Evolutionary conservation across 768 basidiomycete species (phyloP).

Genomic region (Russula abietina): DNA sequence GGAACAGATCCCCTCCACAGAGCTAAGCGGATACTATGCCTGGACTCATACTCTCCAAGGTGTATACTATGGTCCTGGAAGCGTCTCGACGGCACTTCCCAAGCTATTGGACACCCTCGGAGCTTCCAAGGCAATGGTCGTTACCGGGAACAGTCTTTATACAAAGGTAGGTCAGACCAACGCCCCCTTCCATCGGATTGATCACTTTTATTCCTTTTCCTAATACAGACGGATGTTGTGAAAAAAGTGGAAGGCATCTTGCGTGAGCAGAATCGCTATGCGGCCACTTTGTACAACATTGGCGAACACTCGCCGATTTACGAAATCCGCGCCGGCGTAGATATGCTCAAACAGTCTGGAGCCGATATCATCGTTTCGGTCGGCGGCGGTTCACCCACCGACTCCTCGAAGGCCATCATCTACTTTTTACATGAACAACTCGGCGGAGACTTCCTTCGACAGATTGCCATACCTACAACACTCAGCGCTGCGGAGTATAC

Average conservation of each 20-base stretch:
- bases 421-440: conserved; percentile 54
- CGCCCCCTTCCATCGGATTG: not conserved
- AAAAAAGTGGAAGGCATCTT: conserved; percentile 50
- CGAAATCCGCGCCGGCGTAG: conserved; percentile 52
- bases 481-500: conserved; percentile 74
- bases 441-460: conserved; percentile 47
- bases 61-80: conserved; percentile 70
- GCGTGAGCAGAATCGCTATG: conserved; percentile 52
- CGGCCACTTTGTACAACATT: conserved; percentile 64
- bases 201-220: not conserved
- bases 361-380: conserved; percentile 68
- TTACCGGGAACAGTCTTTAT: conserved; percentile 65
- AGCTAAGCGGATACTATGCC: conserved; percentile 52
- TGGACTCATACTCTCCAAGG: conserved; percentile 64
- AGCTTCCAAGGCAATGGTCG: conserved; percentile 58
- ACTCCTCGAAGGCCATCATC: conserved; percentile 70
- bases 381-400: conserved; percentile 77
- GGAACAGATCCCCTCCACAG: conserved; percentile 11
- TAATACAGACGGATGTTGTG: conserved; percentile 52
- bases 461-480: conserved; percentile 80
- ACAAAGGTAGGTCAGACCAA: conserved; percentile 8
- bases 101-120: conserved; percentile 49
- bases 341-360: conserved; percentile 46
- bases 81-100: conserved; percentile 54
- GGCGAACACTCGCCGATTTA: conserved; percentile 67